Evolutionary conservation across 23 red algal species (phyloP).

Genomic region (Chondrus crispus): DNA sequence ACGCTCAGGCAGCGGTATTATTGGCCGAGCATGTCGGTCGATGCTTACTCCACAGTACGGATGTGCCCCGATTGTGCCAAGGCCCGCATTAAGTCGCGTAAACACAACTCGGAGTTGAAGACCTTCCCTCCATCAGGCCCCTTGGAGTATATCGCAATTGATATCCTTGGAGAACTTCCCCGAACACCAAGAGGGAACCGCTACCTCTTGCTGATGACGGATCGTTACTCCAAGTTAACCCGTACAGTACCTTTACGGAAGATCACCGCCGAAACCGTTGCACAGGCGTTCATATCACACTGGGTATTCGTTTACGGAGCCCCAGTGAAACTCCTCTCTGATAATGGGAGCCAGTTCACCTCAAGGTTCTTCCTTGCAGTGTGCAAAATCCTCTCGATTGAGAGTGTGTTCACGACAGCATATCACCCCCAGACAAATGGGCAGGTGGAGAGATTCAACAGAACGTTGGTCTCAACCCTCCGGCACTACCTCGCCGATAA

Average conservation of each 20-base stretch:
- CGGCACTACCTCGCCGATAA: constrained; percentile 14
- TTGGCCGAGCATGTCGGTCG: neutral
- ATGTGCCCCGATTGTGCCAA: neutral
- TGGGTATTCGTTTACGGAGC: neutral
- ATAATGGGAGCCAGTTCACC: neutral
- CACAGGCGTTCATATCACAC: neutral
- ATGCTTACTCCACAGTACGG: neutral
- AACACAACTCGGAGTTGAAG: neutral
- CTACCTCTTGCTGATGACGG: constrained; percentile 10
- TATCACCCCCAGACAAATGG: constrained; percentile 41
- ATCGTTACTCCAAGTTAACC: constrained; percentile 11
- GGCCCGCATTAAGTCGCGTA: neutral
- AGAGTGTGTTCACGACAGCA: neutral
- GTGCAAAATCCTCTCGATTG: neutral
- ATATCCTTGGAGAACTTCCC: constrained; percentile 14
- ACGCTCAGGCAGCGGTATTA: neutral
- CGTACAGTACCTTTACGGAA: neutral
- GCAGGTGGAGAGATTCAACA: constrained; percentile 24
- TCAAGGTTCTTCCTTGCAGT: constrained; percentile 5
- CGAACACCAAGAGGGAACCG: neutral
- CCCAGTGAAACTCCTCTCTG: neutral
- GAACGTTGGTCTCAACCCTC: neutral
- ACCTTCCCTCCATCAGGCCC: neutral
- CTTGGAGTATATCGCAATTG: constrained; percentile 7
- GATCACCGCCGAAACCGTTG: neutral